phyloP scores from a whole-genome alignment of 1,139 yeast genomes.

The Pneumocystis carinii region DNA sequence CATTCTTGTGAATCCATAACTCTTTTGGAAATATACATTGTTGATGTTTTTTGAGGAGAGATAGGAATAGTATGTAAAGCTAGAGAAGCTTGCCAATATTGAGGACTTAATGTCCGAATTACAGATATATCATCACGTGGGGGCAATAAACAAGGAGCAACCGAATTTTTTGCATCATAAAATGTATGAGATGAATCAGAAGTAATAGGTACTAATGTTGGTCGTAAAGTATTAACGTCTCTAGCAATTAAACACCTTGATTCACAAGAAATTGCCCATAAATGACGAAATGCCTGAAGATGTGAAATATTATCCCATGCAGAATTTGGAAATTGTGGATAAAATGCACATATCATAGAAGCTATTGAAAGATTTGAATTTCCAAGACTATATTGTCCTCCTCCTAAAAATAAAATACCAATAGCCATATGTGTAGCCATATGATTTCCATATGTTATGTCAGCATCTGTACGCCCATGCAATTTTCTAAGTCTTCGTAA shows the following conservation, averaged over 20 bases:
- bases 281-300: slow-evolving; percentile 73
- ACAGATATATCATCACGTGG: background rate
- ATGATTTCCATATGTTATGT: slow-evolving; percentile 44
- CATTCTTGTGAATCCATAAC: background rate
- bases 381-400: slow-evolving; percentile 77
- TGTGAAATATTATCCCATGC: slow-evolving; percentile 37
- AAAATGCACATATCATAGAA: slow-evolving; percentile 53
- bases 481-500: slow-evolving; percentile 58
- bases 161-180: background rate
- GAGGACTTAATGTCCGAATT: background rate
- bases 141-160: background rate
- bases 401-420: slow-evolving; percentile 79
- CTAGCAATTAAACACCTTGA: slow-evolving; percentile 65
- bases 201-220: background rate
- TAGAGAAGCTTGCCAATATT: background rate
- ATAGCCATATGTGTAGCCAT: slow-evolving; percentile 71
- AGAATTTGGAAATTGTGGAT: slow-evolving; percentile 51
- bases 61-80: background rate
- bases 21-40: background rate
- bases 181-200: background rate
- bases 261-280: slow-evolving; percentile 80
- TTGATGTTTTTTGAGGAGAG: background rate
- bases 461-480: slow-evolving; percentile 41
- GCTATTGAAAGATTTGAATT: slow-evolving; percentile 55
- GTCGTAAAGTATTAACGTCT: slow-evolving; percentile 34